Percentiles rank a stretch among this genome's conserved stretches.
phyloP scores from a whole-genome alignment of 495 filamentous ascomycete genomes.

The Aspergillus panamensis region DNA sequence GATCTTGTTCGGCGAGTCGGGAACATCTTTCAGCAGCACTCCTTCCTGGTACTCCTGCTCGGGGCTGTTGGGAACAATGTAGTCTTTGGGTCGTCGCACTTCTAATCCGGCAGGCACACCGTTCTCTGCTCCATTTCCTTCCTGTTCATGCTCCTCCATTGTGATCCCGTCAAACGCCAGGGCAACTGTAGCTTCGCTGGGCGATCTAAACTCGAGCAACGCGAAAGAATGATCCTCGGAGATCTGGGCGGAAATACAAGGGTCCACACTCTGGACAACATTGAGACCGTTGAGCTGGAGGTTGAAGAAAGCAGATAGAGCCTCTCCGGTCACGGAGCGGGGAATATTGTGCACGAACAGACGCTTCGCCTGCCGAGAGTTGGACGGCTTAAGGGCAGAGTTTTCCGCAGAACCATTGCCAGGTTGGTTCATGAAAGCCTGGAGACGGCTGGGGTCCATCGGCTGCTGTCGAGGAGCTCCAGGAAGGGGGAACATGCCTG shows the following conservation, averaged over 20 bases:
- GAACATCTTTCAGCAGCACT: slow-evolving; percentile 72
- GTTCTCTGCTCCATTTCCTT: slow-evolving; percentile 52
- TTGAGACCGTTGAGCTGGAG: slow-evolving; percentile 92
- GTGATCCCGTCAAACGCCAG: slow-evolving; percentile 84
- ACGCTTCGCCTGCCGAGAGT: slow-evolving; percentile 89
- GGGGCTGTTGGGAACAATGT: slow-evolving; percentile 87
- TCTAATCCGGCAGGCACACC: slow-evolving; percentile 61
- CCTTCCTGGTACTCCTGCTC: slow-evolving; percentile 75
- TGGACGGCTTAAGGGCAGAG: slow-evolving; percentile 81
- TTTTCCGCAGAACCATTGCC: slow-evolving; percentile 68
- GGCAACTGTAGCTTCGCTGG: slow-evolving; percentile 85
- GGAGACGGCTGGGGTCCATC: slow-evolving; percentile 91
- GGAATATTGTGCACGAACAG: slow-evolving; percentile 85
- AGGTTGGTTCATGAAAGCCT: slow-evolving; percentile 92
- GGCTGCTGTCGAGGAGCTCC: slow-evolving; percentile 93
- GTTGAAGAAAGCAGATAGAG: slow-evolving; percentile 84
- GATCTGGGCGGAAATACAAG: slow-evolving; percentile 80
- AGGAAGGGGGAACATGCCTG: slow-evolving; percentile 94
- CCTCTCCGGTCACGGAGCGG: slow-evolving; percentile 61
- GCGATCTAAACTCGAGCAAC: slow-evolving; percentile 84
- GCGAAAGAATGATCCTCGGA: slow-evolving; percentile 76
- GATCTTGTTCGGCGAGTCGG: slow-evolving; percentile 93
- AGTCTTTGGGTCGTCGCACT: slow-evolving; percentile 91
- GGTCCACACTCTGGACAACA: slow-evolving; percentile 76
- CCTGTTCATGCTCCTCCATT: slow-evolving; percentile 70